Percentiles rank a stretch among this genome's conserved stretches.
These are phyloP conservation scores for Hirschioporus abietinus DNA, from an alignment of 768 basidiomycete genomes.

Conservation along the genomic window DNA sequence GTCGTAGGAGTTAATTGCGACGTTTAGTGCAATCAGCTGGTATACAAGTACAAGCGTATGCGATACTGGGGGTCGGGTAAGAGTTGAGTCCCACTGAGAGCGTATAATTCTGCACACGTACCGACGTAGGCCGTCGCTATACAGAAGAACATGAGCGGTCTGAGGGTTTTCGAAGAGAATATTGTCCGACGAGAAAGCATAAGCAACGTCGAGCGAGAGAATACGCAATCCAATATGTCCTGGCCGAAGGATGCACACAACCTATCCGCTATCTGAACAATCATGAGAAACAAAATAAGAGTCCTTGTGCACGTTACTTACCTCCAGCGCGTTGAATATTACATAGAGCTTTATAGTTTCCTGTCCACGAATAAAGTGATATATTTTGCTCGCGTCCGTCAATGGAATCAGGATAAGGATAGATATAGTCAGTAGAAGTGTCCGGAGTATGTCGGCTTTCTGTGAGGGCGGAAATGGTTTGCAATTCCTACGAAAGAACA, in stretches of 20 bases:
- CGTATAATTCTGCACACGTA: constrained; percentile 30
- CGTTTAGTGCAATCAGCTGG: constrained; percentile 90
- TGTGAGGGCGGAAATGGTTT: constrained; percentile 75
- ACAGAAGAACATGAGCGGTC: constrained; percentile 79
- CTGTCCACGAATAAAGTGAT: constrained; percentile 95
- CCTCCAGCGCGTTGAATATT: constrained; percentile 97
- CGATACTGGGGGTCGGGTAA: constrained; percentile 44
- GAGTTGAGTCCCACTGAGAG: background rate
- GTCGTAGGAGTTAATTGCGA: constrained; percentile 97
- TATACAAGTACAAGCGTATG: constrained; percentile 96
- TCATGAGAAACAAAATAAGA: background rate
- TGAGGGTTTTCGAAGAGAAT: constrained; percentile 59
- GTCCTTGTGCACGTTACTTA: constrained; percentile 32
- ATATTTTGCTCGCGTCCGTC: constrained; percentile 96
- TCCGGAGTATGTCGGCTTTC: constrained; percentile 88
- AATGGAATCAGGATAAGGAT: constrained; percentile 71
- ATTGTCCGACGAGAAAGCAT: constrained; percentile 59
- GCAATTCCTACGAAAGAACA: constrained; percentile 40
- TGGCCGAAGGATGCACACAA: constrained; percentile 96
- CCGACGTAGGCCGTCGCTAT: constrained; percentile 81
- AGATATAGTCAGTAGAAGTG: constrained; percentile 68
- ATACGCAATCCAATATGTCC: constrained; percentile 93
- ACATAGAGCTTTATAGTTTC: constrained; percentile 99
- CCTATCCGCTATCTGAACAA: constrained; percentile 80
- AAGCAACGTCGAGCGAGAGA: constrained; percentile 86